A percentile compares a stretch with the other conserved stretches of the same genome.
Evolutionary conservation across 495 filamentous ascomycete species (phyloP).

Genomic region (Penicillium goetzii): DNA sequence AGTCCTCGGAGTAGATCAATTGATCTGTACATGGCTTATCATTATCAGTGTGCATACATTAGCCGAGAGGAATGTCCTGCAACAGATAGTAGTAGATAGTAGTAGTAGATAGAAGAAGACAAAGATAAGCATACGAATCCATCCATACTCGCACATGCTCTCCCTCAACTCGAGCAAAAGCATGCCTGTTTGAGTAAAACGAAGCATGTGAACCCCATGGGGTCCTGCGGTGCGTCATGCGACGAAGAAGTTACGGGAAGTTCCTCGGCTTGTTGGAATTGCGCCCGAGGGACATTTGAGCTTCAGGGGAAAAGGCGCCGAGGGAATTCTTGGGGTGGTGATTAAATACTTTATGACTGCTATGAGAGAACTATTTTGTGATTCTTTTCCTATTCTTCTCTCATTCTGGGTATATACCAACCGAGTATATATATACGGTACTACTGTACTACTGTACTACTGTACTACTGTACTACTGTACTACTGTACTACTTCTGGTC

Average conservation of each 20-base stretch:
- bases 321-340: neutral
- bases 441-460: no score
- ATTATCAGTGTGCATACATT: neutral
- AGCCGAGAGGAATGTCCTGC: neutral
- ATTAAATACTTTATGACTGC: neutral
- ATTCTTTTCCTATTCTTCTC: neutral
- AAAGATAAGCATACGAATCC: neutral
- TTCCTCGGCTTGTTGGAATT: constrained; percentile 18
- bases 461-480: no score
- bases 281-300: constrained; percentile 3
- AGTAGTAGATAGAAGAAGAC: neutral
- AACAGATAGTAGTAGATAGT: neutral
- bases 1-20: no score
- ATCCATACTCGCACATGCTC: neutral
- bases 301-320: neutral
- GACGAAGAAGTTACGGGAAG: constrained; percentile 22
- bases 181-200: constrained; percentile 1
- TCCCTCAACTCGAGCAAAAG: neutral
- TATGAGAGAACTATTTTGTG: neutral
- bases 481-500: no score
- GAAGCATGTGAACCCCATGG: constrained; percentile 23
- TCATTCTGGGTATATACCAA: neutral
- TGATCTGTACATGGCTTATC: neutral
- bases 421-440: neutral
- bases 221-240: constrained; percentile 5